These are phyloP conservation scores for Didymella keratinophila DNA, from an alignment of 2,329 filamentous ascomycete species.

Conservation along the genomic window DNA sequence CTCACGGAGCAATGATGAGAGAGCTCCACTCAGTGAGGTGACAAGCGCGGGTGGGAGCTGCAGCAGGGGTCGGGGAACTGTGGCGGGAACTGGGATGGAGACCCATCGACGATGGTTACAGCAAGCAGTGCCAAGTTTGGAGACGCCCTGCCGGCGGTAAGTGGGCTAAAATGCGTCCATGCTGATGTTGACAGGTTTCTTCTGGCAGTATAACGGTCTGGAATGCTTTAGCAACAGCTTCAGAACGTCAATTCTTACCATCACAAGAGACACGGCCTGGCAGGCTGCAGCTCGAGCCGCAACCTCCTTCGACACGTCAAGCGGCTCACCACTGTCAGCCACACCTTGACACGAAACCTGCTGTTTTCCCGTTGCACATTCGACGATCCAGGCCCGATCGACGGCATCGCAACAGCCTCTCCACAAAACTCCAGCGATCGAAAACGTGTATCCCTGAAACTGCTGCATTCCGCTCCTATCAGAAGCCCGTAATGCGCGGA, in stretches of 20 bases:
- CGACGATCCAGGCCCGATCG: slow-evolving; percentile 41
- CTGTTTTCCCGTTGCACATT: slow-evolving; percentile 9
- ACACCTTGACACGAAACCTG: slow-evolving; percentile 16
- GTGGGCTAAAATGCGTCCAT: slow-evolving; percentile 21
- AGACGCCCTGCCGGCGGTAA: slow-evolving; percentile 23
- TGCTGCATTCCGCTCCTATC: slow-evolving; percentile 30
- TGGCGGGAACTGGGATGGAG: slow-evolving; percentile 40
- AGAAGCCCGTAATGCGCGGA: slow-evolving; percentile 20
- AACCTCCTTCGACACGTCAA: slow-evolving; percentile 1
- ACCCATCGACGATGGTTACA: slow-evolving; percentile 45
- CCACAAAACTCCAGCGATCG: slow-evolving; percentile 24
- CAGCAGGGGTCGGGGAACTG: slow-evolving; percentile 34
- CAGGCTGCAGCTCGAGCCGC: background rate
- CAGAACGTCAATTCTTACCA: background rate
- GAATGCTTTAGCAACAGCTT: slow-evolving; percentile 6
- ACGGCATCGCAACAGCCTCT: slow-evolving; percentile 32
- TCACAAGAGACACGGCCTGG: background rate
- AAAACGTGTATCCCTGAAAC: slow-evolving; percentile 24
- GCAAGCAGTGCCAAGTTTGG: slow-evolving; percentile 32
- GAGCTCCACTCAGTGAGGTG: slow-evolving; percentile 38
- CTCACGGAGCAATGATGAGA: slow-evolving; percentile 28
- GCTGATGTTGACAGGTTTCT: slow-evolving; percentile 4
- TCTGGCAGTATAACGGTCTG: background rate
- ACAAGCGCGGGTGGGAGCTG: slow-evolving; percentile 36
- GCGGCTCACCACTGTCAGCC: slow-evolving; percentile 8